Evolutionary conservation across 208 protist species (phyloP), one percentile per base, ranked within the genome.

Genomic region (Porcisia hertigi): DNA sequence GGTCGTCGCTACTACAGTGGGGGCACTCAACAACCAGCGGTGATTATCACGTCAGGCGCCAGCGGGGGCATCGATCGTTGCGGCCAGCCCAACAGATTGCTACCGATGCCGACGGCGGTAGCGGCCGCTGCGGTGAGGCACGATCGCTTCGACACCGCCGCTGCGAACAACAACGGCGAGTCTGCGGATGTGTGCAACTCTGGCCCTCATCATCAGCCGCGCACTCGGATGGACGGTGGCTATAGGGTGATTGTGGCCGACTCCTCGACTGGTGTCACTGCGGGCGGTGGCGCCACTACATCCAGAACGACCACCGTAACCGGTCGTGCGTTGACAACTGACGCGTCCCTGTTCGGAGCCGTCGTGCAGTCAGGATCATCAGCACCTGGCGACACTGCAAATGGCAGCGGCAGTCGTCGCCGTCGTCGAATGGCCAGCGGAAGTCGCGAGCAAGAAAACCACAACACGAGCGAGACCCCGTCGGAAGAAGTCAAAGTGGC

Each of bases 401-500:
- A 77, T 39, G 74, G 70, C 20, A 30, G 64, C 39, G 3, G 65
- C 12, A 16, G 23, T n/a, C 7, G 62, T 18, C 23, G 63, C 20
- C 3, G 63, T 55, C 25, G 47, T 52, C 47, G 47, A 23, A 34
- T 18, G 30, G 18, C 67, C 1, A 30, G n/a, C 30, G n/a, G 34
- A 59, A 14, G 67, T 16, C 30, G 36, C 16, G 20, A 12, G 25
- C n/a, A 23, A 9, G 52, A 30, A 11, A 49, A 43, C 16, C 52
- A 25, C 34, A 34, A 74, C 45, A 55, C 14, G 6, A 84, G 74
- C 52, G 74, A 79, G n/a, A 76, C 75, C 4, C 67, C 69, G 16
- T 84, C 75, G 18, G 75, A 80, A 20, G 75, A 36, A 57, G 55
- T 47, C 16, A 84, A 77, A 53, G 71, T 84, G 20, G 80, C 75